These are phyloP conservation scores for Ascochyta rabiei DNA, from an alignment of 2,329 filamentous ascomycete genomes.

Conservation along the genomic window DNA sequence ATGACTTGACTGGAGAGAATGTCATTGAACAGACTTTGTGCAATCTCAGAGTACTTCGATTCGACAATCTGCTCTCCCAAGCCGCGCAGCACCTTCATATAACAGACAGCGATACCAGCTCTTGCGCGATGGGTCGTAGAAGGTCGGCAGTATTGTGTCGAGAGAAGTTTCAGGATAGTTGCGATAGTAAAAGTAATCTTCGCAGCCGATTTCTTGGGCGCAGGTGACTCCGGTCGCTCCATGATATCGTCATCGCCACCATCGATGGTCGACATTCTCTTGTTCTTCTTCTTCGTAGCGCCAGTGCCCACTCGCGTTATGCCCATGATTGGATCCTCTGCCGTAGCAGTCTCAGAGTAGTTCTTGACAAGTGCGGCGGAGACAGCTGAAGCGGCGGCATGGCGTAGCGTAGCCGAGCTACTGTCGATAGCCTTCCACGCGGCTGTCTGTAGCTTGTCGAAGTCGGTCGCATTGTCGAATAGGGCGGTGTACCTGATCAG, in stretches of 20 bases:
- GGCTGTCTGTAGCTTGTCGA: conserved; percentile 82
- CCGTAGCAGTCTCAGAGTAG: conserved; percentile 65
- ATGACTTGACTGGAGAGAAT: conserved; percentile 78
- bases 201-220: conserved; percentile 72
- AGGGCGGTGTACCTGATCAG: conserved; percentile 75
- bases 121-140: conserved; percentile 81
- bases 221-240: conserved; percentile 73
- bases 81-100: conserved; percentile 77
- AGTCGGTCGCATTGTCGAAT: conserved; percentile 88
- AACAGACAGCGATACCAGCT: conserved; percentile 85
- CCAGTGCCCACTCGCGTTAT: conserved; percentile 49
- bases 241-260: conserved; percentile 76
- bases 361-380: conserved; percentile 82
- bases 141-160: conserved; percentile 77
- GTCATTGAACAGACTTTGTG: conserved; percentile 80
- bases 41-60: conserved; percentile 78
- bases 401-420: conserved; percentile 73
- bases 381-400: conserved; percentile 84
- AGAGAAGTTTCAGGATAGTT: conserved; percentile 80
- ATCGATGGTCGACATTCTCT: conserved; percentile 66
- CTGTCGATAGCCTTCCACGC: conserved; percentile 89
- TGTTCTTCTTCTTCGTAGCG: conserved; percentile 73
- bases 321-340: conserved; percentile 49
- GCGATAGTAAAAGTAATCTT: conserved; percentile 74
- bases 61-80: conserved; percentile 85